These are phyloP conservation scores for Exophiala oligosperma DNA, from an alignment of 2,329 filamentous ascomycete genomes.

Conservation along the genomic window DNA sequence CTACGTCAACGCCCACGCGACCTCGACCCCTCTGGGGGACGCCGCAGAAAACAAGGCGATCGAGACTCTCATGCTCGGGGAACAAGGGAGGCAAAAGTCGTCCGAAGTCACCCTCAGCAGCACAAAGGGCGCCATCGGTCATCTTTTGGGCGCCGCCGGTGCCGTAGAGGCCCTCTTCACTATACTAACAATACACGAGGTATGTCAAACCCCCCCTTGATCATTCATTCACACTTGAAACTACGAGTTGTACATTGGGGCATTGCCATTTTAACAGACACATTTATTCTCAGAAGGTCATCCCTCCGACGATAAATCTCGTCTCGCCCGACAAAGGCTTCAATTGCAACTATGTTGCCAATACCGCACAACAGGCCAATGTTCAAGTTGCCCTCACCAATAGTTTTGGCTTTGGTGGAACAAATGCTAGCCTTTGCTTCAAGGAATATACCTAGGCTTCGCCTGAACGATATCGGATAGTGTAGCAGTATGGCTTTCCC, in stretches of 20 bases:
- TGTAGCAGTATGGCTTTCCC: too few relatives aligned
- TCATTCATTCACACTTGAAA: too few relatives aligned
- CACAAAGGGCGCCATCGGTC: conserved; percentile 90
- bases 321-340: conserved; percentile 64
- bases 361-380: conserved; percentile 65
- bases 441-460: conserved; percentile 11
- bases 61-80: conserved; percentile 70
- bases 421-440: conserved; percentile 73
- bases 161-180: conserved; percentile 87
- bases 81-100: conserved; percentile 63
- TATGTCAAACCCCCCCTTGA: conserved; percentile 44
- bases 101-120: conserved; percentile 79
- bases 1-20: conserved; percentile 96
- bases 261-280: background rate
- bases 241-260: too few relatives aligned
- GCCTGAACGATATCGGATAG: too few relatives aligned
- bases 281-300: conserved; percentile 57
- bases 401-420: conserved; percentile 97
- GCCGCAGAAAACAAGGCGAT: conserved; percentile 85
- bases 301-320: conserved; percentile 88
- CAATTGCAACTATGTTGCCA: conserved; percentile 82
- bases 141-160: conserved; percentile 87
- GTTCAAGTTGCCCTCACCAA: conserved; percentile 82
- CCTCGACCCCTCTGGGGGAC: conserved; percentile 67
- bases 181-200: conserved; percentile 75